Percentiles rank a stretch among this genome's conserved stretches.
Conservation (phyloP, 148 eudicot species). For the Chenopodium berlandieri region DNA sequence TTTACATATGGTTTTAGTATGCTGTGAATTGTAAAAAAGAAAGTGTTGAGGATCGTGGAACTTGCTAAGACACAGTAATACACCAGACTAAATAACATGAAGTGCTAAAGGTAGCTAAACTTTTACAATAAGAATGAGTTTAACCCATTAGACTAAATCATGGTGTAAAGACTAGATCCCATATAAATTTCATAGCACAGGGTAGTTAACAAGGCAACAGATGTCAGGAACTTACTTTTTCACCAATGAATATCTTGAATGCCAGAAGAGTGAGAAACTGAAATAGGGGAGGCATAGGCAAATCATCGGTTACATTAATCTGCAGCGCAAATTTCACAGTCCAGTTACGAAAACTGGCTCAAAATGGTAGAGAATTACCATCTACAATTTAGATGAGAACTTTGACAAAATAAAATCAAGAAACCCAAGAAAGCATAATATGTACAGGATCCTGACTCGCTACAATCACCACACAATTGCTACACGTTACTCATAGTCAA, state of each 20-base stretch:
- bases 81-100: not conserved
- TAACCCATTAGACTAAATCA: slow-evolving; percentile 4
- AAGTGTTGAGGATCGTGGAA: not conserved
- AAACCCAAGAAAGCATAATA: slow-evolving; percentile 5
- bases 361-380: slow-evolving; percentile 1
- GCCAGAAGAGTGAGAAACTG: slow-evolving; percentile 81
- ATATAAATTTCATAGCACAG: not conserved
- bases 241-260: slow-evolving; percentile 62
- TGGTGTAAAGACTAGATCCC: not conserved
- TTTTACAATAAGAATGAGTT: not conserved
- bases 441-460: not conserved
- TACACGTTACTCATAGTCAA: not conserved
- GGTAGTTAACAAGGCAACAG: not conserved
- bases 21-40: not conserved
- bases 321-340: slow-evolving; percentile 37
- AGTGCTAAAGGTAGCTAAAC: not conserved
- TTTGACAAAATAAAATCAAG: slow-evolving; percentile 1
- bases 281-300: slow-evolving; percentile 94
- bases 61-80: not conserved
- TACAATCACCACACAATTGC: not conserved
- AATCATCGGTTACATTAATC: slow-evolving; percentile 57
- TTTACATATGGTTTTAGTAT: not conserved
- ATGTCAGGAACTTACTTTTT: slow-evolving; percentile 52
- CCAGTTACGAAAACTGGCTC: slow-evolving; percentile 14
- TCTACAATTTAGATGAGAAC: not conserved